These are phyloP conservation scores for Ceratocystis alfenasii DNA, from an alignment of 2,329 filamentous ascomycete species.

Conservation along the genomic window DNA sequence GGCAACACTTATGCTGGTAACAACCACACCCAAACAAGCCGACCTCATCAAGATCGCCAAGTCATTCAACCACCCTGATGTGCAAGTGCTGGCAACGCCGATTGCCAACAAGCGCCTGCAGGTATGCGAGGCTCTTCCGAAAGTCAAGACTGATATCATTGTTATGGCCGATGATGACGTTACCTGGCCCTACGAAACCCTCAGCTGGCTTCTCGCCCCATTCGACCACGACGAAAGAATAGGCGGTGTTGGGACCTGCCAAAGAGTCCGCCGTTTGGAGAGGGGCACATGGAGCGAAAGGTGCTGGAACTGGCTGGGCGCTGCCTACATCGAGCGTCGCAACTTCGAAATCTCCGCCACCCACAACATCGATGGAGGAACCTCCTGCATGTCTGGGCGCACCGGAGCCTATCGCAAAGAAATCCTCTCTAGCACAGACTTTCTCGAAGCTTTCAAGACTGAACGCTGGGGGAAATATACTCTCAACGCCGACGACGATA, in stretches of 20 bases:
- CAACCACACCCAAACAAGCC: conserved; percentile 65
- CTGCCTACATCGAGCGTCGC: conserved; percentile 80
- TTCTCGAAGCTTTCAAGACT: conserved; percentile 79
- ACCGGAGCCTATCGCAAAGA: conserved; percentile 84
- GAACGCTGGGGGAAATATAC: conserved; percentile 84
- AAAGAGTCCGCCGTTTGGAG: conserved; percentile 63
- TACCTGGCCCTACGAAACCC: conserved; percentile 73
- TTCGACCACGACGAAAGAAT: conserved; percentile 67
- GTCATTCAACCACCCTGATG: conserved; percentile 46
- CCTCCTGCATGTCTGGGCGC: conserved; percentile 92
- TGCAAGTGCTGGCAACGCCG: conserved; percentile 62
- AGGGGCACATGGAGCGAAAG: conserved; percentile 46
- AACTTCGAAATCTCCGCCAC: conserved; percentile 97
- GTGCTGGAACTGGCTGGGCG: conserved; percentile 80
- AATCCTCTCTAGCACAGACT: conserved; percentile 74
- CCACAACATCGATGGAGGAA: conserved; percentile 84
- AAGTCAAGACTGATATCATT: conserved; percentile 71
- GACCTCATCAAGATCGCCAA: conserved; percentile 55
- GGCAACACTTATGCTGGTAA: conserved; percentile 69
- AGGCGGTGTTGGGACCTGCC: conserved; percentile 85
- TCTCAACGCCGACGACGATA: conserved; percentile 93
- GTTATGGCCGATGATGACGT: conserved; percentile 95
- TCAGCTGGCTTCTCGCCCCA: conserved; percentile 85
- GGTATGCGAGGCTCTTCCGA: conserved; percentile 79
- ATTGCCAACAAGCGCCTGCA: conserved; percentile 94